Base-by-base conservation (phyloP, 495 filamentous ascomycete genomes). In the Massariosphaeria phaeospora region DNA sequence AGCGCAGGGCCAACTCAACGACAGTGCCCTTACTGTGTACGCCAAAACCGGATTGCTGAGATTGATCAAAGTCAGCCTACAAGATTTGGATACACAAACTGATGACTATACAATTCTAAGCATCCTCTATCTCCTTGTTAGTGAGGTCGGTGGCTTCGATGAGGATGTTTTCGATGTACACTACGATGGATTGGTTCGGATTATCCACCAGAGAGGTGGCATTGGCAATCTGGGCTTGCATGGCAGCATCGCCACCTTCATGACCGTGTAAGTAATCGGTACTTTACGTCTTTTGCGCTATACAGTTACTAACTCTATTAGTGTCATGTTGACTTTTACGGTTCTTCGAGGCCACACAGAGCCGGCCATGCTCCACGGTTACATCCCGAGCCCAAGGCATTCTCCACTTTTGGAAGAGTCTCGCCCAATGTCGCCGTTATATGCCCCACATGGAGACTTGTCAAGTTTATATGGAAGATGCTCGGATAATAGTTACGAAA, bases 81-180 rank as follows among this genome's bases (percentile, higher is more conserved):
- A 54, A 43, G 50, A 39, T 15, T 35, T 26, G 18, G 20, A 11
- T 20, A 57, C 47, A 20, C 33, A 36, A 11, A 48, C 35, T 7
- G 59, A 62, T 26, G 59, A 62, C 48, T 57, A 48, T 24, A 62
- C 53, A 4, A 49, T 57, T 23, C 27, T 62, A 29, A 57, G 52
- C 40, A 62, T 62, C 10, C 41, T 62, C 11, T 39, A 62, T 51
- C 59, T 62, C 6, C 36, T 62, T 11, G 30, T 53, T n/a, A 62
- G 59, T 30, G 59, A 62, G 23, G 30, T 56, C 25, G 59, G 59
- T 12, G 48, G 47, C 2, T 44, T 39, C 25, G 47, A 56, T 27
- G 59, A 62, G n/a, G 59, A 57, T 27, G 48, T 50, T 10, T 62
- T 62, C 43, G 46, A 62, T 44, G 59, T 57, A 4, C 59, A 62